Percentiles rank a stretch among this genome's conserved stretches.
phyloP scores from a whole-genome alignment of 139 green algal species.

The Chlorella vulgaris region DNA sequence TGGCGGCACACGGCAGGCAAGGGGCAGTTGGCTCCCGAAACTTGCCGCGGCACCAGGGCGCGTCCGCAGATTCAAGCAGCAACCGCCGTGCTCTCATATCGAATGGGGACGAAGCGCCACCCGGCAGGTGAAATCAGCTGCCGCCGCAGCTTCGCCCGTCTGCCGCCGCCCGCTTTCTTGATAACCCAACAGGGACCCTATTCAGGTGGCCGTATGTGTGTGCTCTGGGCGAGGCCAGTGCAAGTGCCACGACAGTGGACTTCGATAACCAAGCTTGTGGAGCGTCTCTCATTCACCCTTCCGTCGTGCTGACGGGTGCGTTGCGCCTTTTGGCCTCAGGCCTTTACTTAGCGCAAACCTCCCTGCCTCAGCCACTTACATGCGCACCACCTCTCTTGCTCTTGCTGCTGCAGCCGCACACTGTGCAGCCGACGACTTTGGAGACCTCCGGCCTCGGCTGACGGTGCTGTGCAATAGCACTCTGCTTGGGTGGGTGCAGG shows the following conservation, averaged over 20 bases:
- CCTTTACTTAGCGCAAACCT: neutral
- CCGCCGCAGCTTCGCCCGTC: too few species aligned
- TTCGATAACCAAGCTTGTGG: neutral
- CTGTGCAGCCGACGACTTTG: neutral
- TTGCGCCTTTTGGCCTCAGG: neutral
- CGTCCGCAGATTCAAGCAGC: too few species aligned
- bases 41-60: neutral
- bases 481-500: neutral
- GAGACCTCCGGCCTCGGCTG: neutral
- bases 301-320: neutral
- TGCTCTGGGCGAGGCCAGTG: neutral
- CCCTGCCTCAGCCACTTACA: neutral
- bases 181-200: too few species aligned
- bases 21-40: too few species aligned
- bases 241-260: neutral
- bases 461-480: slow-evolving; percentile 14
- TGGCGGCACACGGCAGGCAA: too few species aligned
- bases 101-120: neutral
- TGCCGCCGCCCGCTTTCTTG: too few species aligned
- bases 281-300: neutral
- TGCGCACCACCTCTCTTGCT: neutral
- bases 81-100: slow-evolving; percentile 2
- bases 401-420: slow-evolving; percentile 1
- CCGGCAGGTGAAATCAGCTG: slow-evolving; percentile 6
- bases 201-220: slow-evolving; percentile 8